A percentile compares a stretch with the other conserved stretches of the same genome.
Evolutionary conservation across 768 basidiomycete species (phyloP).

Genomic region (Kwoniella sp.): DNA sequence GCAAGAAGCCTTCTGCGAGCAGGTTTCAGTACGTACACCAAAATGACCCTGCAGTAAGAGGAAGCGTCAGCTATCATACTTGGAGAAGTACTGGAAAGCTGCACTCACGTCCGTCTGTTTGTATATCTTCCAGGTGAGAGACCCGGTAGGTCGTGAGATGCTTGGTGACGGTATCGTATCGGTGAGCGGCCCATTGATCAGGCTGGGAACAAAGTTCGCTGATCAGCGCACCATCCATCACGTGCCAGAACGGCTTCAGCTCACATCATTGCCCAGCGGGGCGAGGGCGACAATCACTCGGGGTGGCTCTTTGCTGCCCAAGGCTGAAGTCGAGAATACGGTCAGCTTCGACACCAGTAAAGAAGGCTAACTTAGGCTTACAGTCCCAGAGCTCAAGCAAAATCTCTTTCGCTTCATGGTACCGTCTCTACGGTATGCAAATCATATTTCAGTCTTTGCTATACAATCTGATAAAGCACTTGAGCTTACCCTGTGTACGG

Average conservation of each 20-base stretch:
- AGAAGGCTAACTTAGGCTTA: constrained; percentile 24
- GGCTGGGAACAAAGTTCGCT: not conserved
- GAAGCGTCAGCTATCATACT: not conserved
- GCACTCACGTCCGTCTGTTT: constrained; percentile 50
- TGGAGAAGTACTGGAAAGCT: not conserved
- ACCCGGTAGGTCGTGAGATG: constrained; percentile 49
- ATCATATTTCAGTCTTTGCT: not conserved
- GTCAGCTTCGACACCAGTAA: constrained; percentile 4
- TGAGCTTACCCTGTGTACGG: constrained; percentile 53
- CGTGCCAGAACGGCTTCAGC: constrained; percentile 1
- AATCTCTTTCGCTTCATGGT: constrained; percentile 47
- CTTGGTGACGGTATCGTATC: constrained; percentile 51
- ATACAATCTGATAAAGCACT: not conserved
- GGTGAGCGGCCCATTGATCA: constrained; percentile 55
- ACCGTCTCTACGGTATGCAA: constrained; percentile 2
- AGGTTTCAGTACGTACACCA: constrained; percentile 37
- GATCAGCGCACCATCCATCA: constrained; percentile 16
- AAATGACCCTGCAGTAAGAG: constrained; percentile 39
- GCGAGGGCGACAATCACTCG: constrained; percentile 53
- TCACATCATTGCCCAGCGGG: constrained; percentile 51
- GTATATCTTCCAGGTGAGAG: constrained; percentile 34
- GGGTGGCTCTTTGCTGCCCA: constrained; percentile 48
- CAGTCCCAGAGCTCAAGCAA: constrained; percentile 54
- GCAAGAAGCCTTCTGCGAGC: not conserved
- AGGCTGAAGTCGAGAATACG: constrained; percentile 14